Conservation (phyloP, 306 rosid species). For the Vicia faba region DNA sequence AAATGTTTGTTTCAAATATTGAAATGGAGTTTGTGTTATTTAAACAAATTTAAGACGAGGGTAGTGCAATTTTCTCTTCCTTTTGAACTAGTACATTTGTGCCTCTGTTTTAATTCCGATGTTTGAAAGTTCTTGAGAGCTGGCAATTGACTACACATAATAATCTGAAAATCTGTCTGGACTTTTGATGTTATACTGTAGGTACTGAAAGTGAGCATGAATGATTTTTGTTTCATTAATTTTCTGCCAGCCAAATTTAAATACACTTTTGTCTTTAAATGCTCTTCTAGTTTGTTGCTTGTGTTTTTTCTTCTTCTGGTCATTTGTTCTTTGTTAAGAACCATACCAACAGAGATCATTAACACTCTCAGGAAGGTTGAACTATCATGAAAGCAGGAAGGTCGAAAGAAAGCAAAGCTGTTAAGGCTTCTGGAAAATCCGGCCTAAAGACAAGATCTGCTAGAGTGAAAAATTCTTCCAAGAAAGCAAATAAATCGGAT, state of each 20-base stretch:
- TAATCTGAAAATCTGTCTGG: constrained; percentile 11
- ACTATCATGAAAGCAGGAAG: constrained; percentile 48
- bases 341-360: background rate
- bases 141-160: background rate
- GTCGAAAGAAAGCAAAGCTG: constrained; percentile 36
- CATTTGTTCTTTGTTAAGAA: constrained; percentile 10
- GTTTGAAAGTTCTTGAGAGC: background rate
- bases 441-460: constrained; percentile 28
- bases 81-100: background rate
- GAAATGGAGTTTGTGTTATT: background rate
- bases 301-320: constrained; percentile 20
- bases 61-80: background rate
- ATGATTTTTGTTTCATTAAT: constrained; percentile 15
- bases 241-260: constrained; percentile 6
- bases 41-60: background rate
- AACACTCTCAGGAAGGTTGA: constrained; percentile 41
- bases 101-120: too few relatives aligned
- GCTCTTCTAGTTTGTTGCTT: constrained; percentile 12
- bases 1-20: background rate
- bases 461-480: constrained; percentile 45
- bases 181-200: background rate
- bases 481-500: constrained; percentile 40
- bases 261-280: background rate
- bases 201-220: constrained; percentile 11
- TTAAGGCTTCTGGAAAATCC: constrained; percentile 46